Percentiles rank a stretch among this genome's conserved stretches.
phyloP scores from a whole-genome alignment of 2,329 filamentous ascomycete species.

The Chaetomiaceae sp. region DNA sequence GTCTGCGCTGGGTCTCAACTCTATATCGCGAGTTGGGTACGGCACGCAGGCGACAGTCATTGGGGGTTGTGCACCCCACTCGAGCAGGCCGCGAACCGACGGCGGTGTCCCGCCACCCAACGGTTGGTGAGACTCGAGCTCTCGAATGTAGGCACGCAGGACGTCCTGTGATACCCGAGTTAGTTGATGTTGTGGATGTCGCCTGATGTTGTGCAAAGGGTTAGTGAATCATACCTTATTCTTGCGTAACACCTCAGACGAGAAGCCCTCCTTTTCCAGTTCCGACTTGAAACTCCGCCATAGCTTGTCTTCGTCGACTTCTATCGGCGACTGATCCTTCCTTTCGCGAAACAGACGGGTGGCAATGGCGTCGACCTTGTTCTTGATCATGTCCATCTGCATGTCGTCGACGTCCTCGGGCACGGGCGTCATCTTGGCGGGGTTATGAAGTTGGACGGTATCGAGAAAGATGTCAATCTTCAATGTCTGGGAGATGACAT shows the following conservation, averaged over 20 bases:
- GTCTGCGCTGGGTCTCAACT: conserved; percentile 12
- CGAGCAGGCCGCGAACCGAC: conserved; percentile 50
- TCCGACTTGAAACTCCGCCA: conserved; percentile 57
- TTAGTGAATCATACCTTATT: conserved; percentile 48
- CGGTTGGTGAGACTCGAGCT: conserved; percentile 49
- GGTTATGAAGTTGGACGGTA: conserved; percentile 49
- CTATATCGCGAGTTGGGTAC: conserved; percentile 17
- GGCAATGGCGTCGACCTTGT: conserved; percentile 56
- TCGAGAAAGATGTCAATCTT: conserved; percentile 54
- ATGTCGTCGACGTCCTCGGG: conserved; percentile 33
- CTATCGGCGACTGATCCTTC: conserved; percentile 31
- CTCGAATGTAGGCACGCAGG: conserved; percentile 55
- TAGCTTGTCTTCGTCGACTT: conserved; percentile 45
- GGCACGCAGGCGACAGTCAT: conserved; percentile 19
- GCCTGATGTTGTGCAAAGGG: neutral
- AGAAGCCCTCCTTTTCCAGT: conserved; percentile 54
- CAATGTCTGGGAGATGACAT: conserved; percentile 48
- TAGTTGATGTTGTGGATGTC: neutral
- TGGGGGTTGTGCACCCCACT: conserved; percentile 34
- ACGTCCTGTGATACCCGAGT: conserved; percentile 42
- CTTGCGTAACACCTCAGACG: conserved; percentile 47
- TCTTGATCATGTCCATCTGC: conserved; percentile 51
- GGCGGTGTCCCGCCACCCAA: conserved; percentile 41
- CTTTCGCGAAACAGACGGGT: conserved; percentile 43
- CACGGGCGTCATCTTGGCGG: conserved; percentile 35